A percentile compares a stretch with the other conserved stretches of the same genome.
Evolutionary conservation across 1,139 yeast species (phyloP).

Genomic region (Meyerozyma elateridarum): DNA sequence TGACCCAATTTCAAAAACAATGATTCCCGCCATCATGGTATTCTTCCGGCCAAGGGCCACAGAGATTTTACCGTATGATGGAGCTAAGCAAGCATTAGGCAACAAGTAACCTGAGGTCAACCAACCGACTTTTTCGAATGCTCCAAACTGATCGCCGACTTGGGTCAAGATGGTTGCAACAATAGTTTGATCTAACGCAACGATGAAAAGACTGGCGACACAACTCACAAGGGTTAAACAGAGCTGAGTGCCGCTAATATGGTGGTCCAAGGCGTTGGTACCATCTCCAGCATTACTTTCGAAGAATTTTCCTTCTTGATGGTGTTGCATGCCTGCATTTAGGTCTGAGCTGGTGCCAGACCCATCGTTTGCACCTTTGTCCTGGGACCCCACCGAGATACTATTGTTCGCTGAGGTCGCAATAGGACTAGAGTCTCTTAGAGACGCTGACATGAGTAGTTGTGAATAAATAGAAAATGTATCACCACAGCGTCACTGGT

Average conservation of each 20-base stretch:
- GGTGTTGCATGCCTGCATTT: too few relatives aligned
- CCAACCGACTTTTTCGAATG: conserved; percentile 58
- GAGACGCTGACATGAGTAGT: too few relatives aligned
- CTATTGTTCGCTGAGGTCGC: too few relatives aligned
- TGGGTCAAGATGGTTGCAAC: conserved; percentile 53
- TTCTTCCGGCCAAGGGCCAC: conserved; percentile 58
- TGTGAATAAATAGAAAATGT: too few relatives aligned
- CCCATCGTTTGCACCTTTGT: too few relatives aligned
- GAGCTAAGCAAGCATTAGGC: conserved; percentile 54
- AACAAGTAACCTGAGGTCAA: conserved; percentile 54
- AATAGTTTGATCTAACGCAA: conserved; percentile 68
- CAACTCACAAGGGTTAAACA: conserved; percentile 41
- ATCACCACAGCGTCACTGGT: too few relatives aligned
- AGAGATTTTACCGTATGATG: conserved; percentile 59
- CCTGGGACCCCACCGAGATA: not conserved
- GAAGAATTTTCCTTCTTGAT: conserved; percentile 17
- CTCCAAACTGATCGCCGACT: conserved; percentile 50
- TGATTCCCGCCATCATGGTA: conserved; percentile 44
- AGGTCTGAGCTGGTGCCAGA: not conserved
- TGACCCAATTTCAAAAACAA: conserved; percentile 60
- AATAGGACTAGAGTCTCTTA: too few relatives aligned
- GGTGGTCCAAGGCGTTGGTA: conserved; percentile 44
- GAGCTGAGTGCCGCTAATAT: conserved; percentile 40
- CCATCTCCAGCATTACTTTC: conserved; percentile 59
- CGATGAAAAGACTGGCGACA: conserved; percentile 48